phyloP scores from a whole-genome alignment of 345 rosid genomes.

The Iberis pinnata region DNA sequence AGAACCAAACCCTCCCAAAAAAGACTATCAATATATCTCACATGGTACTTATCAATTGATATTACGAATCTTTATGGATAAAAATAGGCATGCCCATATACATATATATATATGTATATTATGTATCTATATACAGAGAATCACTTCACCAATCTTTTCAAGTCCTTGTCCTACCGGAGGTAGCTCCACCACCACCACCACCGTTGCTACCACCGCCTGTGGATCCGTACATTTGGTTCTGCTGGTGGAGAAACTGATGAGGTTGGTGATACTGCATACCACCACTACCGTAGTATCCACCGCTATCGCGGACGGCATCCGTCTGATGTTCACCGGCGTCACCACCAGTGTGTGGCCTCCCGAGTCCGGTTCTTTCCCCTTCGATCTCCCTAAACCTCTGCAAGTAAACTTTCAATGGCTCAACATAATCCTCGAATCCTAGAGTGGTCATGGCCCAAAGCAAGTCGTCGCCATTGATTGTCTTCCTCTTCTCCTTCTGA shows the following conservation, averaged over 20 bases:
- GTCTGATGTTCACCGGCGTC: conserved; percentile 32
- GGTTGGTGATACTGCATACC: conserved; percentile 31
- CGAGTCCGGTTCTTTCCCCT: conserved; percentile 47
- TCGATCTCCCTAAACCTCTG: conserved; percentile 71
- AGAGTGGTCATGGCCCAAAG: conserved; percentile 57
- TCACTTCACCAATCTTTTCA: conserved; percentile 18
- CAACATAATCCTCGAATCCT: conserved; percentile 71
- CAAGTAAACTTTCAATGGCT: conserved; percentile 58
- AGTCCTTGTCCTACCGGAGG: conserved; percentile 32
- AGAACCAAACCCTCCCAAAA: neutral
- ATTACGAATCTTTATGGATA: conserved; percentile 4
- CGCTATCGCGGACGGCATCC: conserved; percentile 27
- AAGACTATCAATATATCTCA: conserved; percentile 4
- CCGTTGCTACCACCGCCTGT: conserved; percentile 18
- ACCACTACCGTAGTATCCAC: conserved; percentile 29
- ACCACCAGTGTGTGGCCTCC: conserved; percentile 24
- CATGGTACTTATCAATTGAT: conserved; percentile 7
- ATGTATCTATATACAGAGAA: conserved; percentile 28
- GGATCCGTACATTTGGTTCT: conserved; percentile 27
- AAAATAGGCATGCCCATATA: conserved; percentile 22
- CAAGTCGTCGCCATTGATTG: conserved; percentile 59
- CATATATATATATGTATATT: conserved; percentile 4
- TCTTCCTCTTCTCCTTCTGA: conserved; percentile 70
- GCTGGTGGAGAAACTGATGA: conserved; percentile 34
- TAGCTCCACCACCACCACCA: conserved; percentile 15